phyloP scores from a whole-genome alignment of 495 filamentous ascomycete genomes.

The Bacidia rubella region DNA sequence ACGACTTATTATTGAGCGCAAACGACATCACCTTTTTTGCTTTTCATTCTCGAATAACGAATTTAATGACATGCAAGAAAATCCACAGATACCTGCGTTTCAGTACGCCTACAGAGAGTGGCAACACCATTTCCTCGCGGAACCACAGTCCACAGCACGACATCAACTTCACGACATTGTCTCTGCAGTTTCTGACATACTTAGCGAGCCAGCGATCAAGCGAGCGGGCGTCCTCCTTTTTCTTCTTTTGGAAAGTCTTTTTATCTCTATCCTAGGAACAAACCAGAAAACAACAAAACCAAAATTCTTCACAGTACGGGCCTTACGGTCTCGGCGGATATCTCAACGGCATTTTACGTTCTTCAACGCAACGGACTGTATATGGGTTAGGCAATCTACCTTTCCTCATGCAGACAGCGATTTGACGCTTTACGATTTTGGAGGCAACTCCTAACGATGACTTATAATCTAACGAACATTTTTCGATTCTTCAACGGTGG shows the following conservation, averaged over 20 bases:
- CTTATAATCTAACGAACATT: neutral
- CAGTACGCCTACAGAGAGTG: slow-evolving; percentile 1
- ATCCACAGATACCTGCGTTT: neutral
- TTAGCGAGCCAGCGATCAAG: slow-evolving; percentile 7
- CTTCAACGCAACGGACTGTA: neutral
- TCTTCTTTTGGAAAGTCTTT: neutral
- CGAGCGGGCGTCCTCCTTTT: slow-evolving; percentile 1
- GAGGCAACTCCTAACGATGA: neutral
- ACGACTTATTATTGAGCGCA: neutral
- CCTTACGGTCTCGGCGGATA: no score
- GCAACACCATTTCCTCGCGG: slow-evolving; percentile 2
- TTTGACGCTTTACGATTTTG: neutral
- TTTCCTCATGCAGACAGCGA: neutral
- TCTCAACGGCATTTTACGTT: neutral
- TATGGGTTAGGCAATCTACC: neutral
- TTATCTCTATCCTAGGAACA: slow-evolving; percentile 2
- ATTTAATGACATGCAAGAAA: neutral
- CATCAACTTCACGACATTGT: neutral
- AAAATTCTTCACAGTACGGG: no score
- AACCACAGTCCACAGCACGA: neutral
- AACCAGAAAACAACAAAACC: no score
- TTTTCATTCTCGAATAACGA: neutral
- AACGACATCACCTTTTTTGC: neutral
- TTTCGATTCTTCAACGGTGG: neutral
- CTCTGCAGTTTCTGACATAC: neutral